These are phyloP conservation scores for Nicotiana tomentosiformis DNA, from an alignment of 257 asterid species.

Conservation along the genomic window DNA sequence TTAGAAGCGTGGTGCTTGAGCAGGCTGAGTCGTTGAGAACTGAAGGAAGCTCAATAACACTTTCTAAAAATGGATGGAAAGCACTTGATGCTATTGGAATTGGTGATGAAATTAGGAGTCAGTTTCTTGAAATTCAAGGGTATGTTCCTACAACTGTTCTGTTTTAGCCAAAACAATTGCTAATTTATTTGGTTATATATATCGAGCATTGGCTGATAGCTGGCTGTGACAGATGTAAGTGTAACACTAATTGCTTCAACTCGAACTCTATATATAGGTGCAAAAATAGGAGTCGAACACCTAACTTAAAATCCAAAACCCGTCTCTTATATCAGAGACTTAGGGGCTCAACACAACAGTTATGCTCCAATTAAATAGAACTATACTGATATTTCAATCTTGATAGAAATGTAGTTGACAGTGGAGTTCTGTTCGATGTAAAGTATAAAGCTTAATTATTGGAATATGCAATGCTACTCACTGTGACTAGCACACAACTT, in stretches of 20 bases:
- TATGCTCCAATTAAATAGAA: background rate
- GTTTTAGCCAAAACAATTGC: background rate
- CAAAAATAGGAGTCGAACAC: too few species aligned
- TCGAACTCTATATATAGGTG: too few species aligned
- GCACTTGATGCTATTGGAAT: slow-evolving; percentile 81
- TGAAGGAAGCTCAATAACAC: slow-evolving; percentile 78
- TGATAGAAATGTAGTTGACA: background rate
- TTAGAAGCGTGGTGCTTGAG: slow-evolving; percentile 63
- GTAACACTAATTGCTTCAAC: too few species aligned
- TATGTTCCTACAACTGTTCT: slow-evolving; percentile 8
- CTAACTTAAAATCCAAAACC: too few species aligned
- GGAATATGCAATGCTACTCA: too few species aligned
- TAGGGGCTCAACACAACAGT: too few species aligned
- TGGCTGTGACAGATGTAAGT: too few species aligned
- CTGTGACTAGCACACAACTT: too few species aligned
- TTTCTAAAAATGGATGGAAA: slow-evolving; percentile 89
- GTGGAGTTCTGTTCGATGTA: background rate
- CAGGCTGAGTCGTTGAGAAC: slow-evolving; percentile 67
- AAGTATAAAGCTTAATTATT: too few species aligned
- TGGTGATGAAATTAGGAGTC: slow-evolving; percentile 55
- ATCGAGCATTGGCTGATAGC: background rate
- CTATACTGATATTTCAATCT: background rate
- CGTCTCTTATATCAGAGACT: too few species aligned
- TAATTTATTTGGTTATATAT: background rate
- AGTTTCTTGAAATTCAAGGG: slow-evolving; percentile 87